Percentiles rank a stretch among this genome's conserved stretches.
Evolutionary conservation across 768 basidiomycete species (phyloP).

Genomic region (Serpula lacrymans): DNA sequence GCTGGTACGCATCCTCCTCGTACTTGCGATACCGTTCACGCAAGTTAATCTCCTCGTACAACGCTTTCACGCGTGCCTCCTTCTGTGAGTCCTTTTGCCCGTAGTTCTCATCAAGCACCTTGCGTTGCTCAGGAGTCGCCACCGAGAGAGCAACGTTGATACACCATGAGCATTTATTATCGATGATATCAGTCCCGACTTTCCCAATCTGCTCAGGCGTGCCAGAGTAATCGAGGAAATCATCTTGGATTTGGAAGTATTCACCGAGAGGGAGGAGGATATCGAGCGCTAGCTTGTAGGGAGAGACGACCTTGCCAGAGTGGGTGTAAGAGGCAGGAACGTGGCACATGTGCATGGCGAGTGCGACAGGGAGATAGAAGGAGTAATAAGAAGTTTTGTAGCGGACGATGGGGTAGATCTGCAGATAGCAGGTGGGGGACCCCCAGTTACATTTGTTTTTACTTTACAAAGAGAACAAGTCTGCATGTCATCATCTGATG

Average conservation of each 20-base stretch:
- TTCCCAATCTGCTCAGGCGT: conserved; percentile 92
- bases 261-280: conserved; percentile 93
- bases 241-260: conserved; percentile 99
- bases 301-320: conserved; percentile 39
- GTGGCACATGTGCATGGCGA: conserved; percentile 78
- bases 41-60: conserved; percentile 73
- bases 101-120: conserved; percentile 63
- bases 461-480: too few relatives aligned
- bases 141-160: conserved; percentile 79
- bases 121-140: conserved; percentile 53
- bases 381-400: conserved; percentile 99
- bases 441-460: too few relatives aligned
- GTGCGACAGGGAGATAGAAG: conserved; percentile 97
- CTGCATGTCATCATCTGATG: too few relatives aligned
- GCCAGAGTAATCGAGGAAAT: conserved; percentile 91
- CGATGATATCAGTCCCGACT: conserved; percentile 95
- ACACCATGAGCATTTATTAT: conserved; percentile 99
- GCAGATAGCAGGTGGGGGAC: too few relatives aligned
- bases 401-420: conserved; percentile 90
- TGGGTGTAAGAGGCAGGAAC: conserved; percentile 51
- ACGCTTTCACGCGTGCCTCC: conserved; percentile 56
- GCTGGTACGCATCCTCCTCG: conserved; percentile 69
- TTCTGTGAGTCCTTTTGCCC: conserved; percentile 46
- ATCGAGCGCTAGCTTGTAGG: conserved; percentile 70
- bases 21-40: conserved; percentile 67